Base-by-base conservation (phyloP, 805 yeast genomes). In the Danielozyma ontarioensis region DNA sequence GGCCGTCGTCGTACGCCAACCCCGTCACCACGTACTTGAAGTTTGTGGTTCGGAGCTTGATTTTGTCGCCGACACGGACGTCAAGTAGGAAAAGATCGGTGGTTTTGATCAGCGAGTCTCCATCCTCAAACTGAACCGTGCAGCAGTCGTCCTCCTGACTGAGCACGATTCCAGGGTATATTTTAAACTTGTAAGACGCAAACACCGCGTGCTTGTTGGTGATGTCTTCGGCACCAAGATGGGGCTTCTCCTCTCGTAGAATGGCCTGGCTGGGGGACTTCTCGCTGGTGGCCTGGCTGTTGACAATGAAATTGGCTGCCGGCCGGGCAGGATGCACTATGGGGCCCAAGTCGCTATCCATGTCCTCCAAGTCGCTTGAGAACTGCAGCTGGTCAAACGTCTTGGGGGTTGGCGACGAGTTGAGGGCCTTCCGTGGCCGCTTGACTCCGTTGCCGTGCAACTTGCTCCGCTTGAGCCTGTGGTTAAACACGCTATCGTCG, bases 41-140 rank as follows among this genome's bases (percentile, higher is more conserved):
- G 2, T 52, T 44, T 15, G 40, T 46, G 13, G 59, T 55, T 11
- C 57, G 53, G 19, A 68, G 41, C 12, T 57, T 55, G 1, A 81
- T 64, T 1, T 37, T 46, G 41, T 81, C 87, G 3, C 84, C 86
- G 13, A 80, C 54, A 26, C 75, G 51, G 2, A 81, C 53, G 48
- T 76, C 83, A 15, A 80, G 53, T 3, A 74, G 63, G 40, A 50
- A 62, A 25, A 68, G 53, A 46, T 57, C 75, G 28, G 48, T 28
- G 31, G 58, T 60, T 15, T 55, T 66, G 44, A 68, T 57, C 1
- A 49, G 44, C 25, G 45, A 62, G 2, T 43, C 33, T 0, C 66
- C 64, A 31, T 68, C 75, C n/a, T 51, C 56, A 42, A 68, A 70
- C 34, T 57, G 57, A 3, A 71, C 68, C 4, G 55, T 50, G 44